A percentile compares a stretch with the other conserved stretches of the same genome.
Conservation (phyloP, 768 basidiomycete genomes). For the Lactarius hatsudake region DNA sequence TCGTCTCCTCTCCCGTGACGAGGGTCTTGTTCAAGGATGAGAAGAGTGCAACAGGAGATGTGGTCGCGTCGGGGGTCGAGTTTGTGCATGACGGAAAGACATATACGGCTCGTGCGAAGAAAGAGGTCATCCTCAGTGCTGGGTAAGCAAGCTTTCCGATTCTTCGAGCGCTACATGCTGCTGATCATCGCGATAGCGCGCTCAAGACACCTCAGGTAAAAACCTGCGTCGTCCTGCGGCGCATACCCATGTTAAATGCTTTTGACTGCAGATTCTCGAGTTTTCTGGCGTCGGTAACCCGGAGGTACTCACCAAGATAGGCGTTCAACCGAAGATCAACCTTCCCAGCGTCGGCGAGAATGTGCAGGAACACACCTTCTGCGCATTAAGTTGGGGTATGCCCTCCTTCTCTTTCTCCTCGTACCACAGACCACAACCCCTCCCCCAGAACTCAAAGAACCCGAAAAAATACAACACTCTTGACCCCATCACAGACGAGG, state of each 20-base stretch:
- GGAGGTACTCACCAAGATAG: constrained; percentile 39
- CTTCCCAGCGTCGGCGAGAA: constrained; percentile 52
- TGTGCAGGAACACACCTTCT: constrained; percentile 48
- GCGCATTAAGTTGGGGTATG: constrained; percentile 33
- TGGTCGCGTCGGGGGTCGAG: constrained; percentile 37
- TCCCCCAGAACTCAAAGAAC: constrained; percentile 34
- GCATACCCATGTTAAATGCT: background rate
- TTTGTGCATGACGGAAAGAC: constrained; percentile 33
- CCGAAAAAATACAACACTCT: constrained; percentile 32
- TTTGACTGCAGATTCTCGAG: constrained; percentile 45
- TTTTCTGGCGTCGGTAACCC: constrained; percentile 55
- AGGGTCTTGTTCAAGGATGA: constrained; percentile 22
- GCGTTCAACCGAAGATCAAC: constrained; percentile 41
- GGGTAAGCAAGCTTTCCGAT: constrained; percentile 33
- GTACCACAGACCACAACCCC: background rate
- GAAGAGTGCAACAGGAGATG: constrained; percentile 10
- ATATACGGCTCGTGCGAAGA: constrained; percentile 36
- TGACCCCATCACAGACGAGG: constrained; percentile 35
- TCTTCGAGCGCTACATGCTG: background rate
- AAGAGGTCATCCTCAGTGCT: constrained; percentile 45
- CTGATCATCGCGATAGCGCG: constrained; percentile 30
- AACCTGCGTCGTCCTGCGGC: background rate
- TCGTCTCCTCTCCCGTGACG: constrained; percentile 26
- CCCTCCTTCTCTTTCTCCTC: background rate
- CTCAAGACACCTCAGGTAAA: constrained; percentile 37